Percentiles rank a stretch among this genome's conserved stretches.
These are phyloP conservation scores for Coemansia sp. DNA, from an alignment of 192 early-diverging fungal genomes.

Conservation along the genomic window DNA sequence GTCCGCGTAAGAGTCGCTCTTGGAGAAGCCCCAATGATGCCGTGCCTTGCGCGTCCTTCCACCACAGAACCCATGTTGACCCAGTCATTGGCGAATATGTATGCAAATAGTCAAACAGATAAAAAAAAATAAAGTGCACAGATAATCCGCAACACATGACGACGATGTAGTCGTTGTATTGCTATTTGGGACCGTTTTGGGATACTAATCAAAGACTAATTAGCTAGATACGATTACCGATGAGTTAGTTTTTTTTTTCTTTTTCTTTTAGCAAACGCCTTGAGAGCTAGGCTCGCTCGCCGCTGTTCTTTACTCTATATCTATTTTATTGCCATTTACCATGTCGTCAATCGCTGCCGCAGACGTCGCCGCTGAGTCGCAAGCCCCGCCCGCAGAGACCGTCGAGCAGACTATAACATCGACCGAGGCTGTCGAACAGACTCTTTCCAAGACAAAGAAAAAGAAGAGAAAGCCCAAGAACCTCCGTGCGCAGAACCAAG, in stretches of 20 bases:
- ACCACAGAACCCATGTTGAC: conserved; percentile 55
- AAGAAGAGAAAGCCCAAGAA: conserved; percentile 17
- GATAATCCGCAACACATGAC: too few relatives aligned
- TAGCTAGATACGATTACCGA: background rate
- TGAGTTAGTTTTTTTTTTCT: background rate
- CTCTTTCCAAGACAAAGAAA: background rate
- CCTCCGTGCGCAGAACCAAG: conserved; percentile 36
- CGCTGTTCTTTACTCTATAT: background rate
- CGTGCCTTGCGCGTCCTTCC: conserved; percentile 56
- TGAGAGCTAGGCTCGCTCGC: background rate
- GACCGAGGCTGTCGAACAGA: background rate
- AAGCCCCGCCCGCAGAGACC: background rate
- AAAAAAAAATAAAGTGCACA: background rate
- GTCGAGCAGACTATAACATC: background rate
- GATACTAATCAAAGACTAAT: background rate
- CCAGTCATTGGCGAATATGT: conserved; percentile 22
- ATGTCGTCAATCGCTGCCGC: conserved; percentile 1
- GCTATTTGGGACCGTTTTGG: background rate
- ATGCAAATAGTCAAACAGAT: background rate
- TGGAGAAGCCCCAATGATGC: conserved; percentile 49
- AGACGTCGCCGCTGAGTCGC: background rate
- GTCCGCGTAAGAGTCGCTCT: conserved; percentile 47
- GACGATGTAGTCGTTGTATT: background rate
- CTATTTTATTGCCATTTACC: background rate
- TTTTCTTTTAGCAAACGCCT: background rate